These are phyloP conservation scores for Cymbidium sinense DNA, from an alignment of 106 monocot species.

Conservation along the genomic window DNA sequence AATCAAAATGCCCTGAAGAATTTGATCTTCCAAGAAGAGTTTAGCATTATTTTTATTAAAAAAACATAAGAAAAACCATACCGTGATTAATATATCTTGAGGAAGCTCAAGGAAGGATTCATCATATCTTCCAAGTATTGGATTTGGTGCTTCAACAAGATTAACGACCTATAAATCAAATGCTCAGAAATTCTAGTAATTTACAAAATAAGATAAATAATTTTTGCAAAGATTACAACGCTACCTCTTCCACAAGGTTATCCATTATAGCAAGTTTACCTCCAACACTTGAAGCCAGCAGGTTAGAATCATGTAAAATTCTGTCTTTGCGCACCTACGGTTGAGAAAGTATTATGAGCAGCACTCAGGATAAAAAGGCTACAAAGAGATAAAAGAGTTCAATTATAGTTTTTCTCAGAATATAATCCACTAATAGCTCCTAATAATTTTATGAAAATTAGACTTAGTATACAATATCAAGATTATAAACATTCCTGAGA, in stretches of 20 bases:
- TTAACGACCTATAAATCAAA: conserved; percentile 60
- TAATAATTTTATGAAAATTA: neutral
- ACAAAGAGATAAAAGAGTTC: neutral
- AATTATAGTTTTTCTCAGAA: neutral
- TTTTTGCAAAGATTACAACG: conserved; percentile 1
- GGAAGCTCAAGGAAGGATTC: conserved; percentile 91
- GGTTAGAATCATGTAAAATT: conserved; percentile 41
- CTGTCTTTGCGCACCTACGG: conserved; percentile 59
- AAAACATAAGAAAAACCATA: conserved; percentile 16
- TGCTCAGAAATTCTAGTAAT: neutral
- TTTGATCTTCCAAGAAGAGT: neutral
- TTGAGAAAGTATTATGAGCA: neutral
- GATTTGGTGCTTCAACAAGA: conserved; percentile 89
- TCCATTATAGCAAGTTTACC: conserved; percentile 42
- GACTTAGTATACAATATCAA: too few relatives aligned
- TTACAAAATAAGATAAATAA: neutral
- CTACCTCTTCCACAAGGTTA: conserved; percentile 73
- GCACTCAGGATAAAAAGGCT: neutral
- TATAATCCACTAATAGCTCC: neutral
- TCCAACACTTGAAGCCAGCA: conserved; percentile 60
- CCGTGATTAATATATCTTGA: conserved; percentile 80
- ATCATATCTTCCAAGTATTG: conserved; percentile 80
- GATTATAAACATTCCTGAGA: neutral
- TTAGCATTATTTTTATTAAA: neutral
- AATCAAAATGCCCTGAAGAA: neutral